phyloP scores from a whole-genome alignment of 2,329 filamentous ascomycete species.

The Raffaelea arxii region DNA sequence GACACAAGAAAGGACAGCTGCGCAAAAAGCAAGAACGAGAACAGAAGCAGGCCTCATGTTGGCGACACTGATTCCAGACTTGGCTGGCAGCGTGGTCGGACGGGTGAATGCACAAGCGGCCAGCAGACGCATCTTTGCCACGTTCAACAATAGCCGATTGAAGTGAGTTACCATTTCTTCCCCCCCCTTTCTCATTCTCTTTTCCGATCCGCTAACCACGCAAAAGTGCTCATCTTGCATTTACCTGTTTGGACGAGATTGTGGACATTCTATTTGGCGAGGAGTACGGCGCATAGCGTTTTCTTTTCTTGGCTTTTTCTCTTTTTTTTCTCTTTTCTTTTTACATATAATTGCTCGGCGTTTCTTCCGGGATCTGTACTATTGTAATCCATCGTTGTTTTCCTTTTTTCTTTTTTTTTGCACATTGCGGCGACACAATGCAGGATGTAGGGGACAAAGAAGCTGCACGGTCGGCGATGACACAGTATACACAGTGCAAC shows the following conservation, averaged over 20 bases:
- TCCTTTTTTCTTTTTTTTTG: no score
- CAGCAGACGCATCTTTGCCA: conserved; percentile 79
- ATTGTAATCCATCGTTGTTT: no score
- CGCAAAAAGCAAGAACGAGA: conserved; percentile 70
- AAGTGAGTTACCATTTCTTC: conserved; percentile 50
- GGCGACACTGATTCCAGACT: conserved; percentile 78
- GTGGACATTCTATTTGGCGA: conserved; percentile 54
- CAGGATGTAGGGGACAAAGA: no score
- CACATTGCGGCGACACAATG: no score
- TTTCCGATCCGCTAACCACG: conserved; percentile 7
- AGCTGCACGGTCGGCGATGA: no score
- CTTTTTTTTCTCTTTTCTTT: not conserved
- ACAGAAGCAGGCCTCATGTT: conserved; percentile 85
- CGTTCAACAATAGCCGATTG: conserved; percentile 79
- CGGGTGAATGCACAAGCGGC: conserved; percentile 85
- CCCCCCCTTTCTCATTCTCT: not conserved
- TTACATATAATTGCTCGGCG: not conserved
- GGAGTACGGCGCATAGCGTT: conserved; percentile 2
- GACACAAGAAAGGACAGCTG: conserved; percentile 45
- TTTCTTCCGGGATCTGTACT: no score
- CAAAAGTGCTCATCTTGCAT: conserved; percentile 54
- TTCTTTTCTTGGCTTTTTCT: not conserved
- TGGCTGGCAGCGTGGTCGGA: conserved; percentile 89
- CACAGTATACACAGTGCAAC: no score
- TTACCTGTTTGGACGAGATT: conserved; percentile 63